Evolutionary conservation across 129 eudicot species (phyloP).

Genomic region (Rutidosis leptorrhynchoides): DNA sequence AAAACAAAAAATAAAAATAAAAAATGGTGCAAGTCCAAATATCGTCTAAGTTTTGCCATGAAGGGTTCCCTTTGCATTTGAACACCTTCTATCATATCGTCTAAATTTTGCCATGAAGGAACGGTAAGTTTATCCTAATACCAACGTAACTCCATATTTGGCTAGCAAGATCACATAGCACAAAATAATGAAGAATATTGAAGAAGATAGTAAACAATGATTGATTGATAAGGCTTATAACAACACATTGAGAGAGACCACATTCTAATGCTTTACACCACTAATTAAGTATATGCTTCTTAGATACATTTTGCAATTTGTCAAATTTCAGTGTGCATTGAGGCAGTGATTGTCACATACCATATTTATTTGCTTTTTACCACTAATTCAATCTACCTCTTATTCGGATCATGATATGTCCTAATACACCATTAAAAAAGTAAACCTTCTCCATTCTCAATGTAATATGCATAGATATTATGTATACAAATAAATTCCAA

Average conservation of each 20-base stretch:
- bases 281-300: neutral
- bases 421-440: constrained; percentile 4
- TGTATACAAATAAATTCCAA: too few species aligned
- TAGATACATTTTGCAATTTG: constrained; percentile 3
- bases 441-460: neutral
- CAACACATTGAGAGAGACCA: constrained; percentile 11
- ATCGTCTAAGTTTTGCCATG: too few species aligned
- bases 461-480: neutral
- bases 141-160: too few species aligned
- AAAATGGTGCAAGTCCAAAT: too few species aligned
- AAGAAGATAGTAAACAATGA: neutral
- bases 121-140: too few species aligned
- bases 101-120: too few species aligned
- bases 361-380: constrained; percentile 29
- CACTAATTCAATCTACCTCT: constrained; percentile 17
- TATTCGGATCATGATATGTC: constrained; percentile 12
- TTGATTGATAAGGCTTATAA: neutral
- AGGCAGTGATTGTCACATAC: constrained; percentile 13
- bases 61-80: too few species aligned
- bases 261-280: constrained; percentile 26
- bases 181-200: neutral
- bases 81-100: too few species aligned
- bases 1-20: too few species aligned
- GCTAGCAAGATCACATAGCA: too few species aligned
- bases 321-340: neutral